Base-by-base conservation (phyloP, 331 rosid genomes). In the Rosa hybrid region DNA sequence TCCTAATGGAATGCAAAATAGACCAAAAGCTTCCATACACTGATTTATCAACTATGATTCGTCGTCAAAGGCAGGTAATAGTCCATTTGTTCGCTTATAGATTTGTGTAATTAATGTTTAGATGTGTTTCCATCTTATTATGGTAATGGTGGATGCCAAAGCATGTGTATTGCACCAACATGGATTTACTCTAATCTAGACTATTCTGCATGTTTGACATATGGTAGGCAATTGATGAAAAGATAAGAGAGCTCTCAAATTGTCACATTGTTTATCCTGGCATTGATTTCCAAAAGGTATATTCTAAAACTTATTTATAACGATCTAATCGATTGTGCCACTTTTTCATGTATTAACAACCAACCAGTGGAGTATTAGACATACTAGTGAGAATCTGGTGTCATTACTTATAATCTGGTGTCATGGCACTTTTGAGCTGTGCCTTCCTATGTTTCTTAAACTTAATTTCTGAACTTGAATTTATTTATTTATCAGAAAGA, bases 1-100 rank as follows among this genome's bases (percentile, higher is more conserved):
- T 93, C 75, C 94, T 96, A 60, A 93, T 96, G 99, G 99, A 96
- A 85, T 96, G 97, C 92, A 96, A 85, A 90, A 93, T 96, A 76
- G 98, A 96, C 86, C 97, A 90, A 62, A 96, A 91, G 85, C 96
- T 96, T 68, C 96, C 98, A 17, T 93, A 93, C 86, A 93, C 92
- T 41, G 99, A 96, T 83, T 84, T 96, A 77, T 93, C 98, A 78
- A 87, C 97, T 72, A 96, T 96, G 99, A 87, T 96, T 84, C 96
- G 94, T 67, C 93, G 92, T 63, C 99, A 96, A 87, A 89, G 99
- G 78, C 94, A 87, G 97, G 99, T 92, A 87, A 83, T 81, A 27
- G 68, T 63, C 74, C 73, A 10, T 68, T 63, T 54, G 78, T 72
- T 78, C 53, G 23, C 45, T 68, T 83, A 70, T 82, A 34, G 75